Conservation (phyloP, 371 early-diverging fungal genomes). For the Saksenaea vasiformis region DNA sequence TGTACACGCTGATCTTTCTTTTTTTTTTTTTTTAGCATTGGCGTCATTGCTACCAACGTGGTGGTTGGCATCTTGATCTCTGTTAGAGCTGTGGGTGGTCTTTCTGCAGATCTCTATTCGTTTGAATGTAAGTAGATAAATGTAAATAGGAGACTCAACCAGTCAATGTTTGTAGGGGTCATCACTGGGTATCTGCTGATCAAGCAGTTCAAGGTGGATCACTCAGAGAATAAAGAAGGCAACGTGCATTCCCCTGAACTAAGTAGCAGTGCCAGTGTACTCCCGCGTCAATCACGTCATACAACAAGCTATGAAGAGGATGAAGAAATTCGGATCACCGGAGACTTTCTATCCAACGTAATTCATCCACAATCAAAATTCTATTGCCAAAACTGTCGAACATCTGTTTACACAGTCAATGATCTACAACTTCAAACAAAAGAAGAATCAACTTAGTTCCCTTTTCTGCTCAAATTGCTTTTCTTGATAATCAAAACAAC, state of each 20-base stretch:
- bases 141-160: neutral
- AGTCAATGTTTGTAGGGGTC: conserved; percentile 30
- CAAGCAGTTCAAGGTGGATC: conserved; percentile 33
- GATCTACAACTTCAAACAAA: neutral
- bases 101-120: conserved; percentile 46
- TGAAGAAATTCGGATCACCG: neutral
- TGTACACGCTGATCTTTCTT: neutral
- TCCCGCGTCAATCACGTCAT: neutral
- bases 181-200: conserved; percentile 42
- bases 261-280: neutral
- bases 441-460: neutral
- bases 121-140: conserved; percentile 42
- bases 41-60: conserved; percentile 45
- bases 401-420: neutral
- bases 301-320: neutral
- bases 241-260: neutral
- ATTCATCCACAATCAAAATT: neutral
- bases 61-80: conserved; percentile 41
- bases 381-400: neutral
- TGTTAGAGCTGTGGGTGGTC: conserved; percentile 28
- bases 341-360: neutral
- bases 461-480: neutral
- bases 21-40: conserved; percentile 23
- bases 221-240: conserved; percentile 3
- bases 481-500: too few relatives aligned